Evolutionary conservation across 345 rosid genomes (phyloP).

Genomic region (Gynandropsis gynandra): DNA sequence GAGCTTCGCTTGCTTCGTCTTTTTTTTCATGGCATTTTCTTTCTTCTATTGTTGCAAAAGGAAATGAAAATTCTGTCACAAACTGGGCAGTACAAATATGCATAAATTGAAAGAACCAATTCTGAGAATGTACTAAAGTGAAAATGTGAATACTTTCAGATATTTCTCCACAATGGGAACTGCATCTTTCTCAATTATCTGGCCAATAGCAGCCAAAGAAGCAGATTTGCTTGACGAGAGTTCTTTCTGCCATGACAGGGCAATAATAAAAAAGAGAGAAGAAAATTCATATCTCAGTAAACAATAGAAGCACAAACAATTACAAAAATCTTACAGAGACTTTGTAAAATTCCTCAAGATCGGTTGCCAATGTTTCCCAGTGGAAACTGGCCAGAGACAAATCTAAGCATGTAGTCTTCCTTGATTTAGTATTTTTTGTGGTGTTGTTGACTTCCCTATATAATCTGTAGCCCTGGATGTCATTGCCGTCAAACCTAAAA

Average conservation of each 20-base stretch:
- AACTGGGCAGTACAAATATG: constrained; percentile 4
- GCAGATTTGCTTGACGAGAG: constrained; percentile 48
- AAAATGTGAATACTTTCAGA: constrained; percentile 42
- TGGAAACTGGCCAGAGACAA: constrained; percentile 21
- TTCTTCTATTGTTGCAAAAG: constrained; percentile 42
- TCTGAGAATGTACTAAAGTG: constrained; percentile 4
- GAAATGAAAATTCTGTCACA: not conserved
- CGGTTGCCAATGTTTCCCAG: constrained; percentile 85
- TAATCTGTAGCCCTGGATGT: constrained; percentile 62
- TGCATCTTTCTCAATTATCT: constrained; percentile 42
- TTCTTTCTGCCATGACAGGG: constrained; percentile 43
- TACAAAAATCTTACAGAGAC: constrained; percentile 42
- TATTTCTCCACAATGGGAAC: constrained; percentile 54
- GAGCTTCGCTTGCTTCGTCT: constrained; percentile 47
- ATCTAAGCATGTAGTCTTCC: constrained; percentile 29
- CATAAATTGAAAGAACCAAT: not conserved
- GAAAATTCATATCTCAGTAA: not conserved
- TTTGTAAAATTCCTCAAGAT: constrained; percentile 51
- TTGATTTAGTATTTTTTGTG: constrained; percentile 27
- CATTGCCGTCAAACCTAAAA: constrained; percentile 67
- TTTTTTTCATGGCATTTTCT: constrained; percentile 51
- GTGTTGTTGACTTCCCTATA: constrained; percentile 47
- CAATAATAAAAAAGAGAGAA: not conserved
- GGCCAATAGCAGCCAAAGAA: constrained; percentile 44
- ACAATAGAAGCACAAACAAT: constrained; percentile 12